Base-by-base conservation (phyloP, 352 stramenopile genomes). In the Phytophthora ramorum region DNA sequence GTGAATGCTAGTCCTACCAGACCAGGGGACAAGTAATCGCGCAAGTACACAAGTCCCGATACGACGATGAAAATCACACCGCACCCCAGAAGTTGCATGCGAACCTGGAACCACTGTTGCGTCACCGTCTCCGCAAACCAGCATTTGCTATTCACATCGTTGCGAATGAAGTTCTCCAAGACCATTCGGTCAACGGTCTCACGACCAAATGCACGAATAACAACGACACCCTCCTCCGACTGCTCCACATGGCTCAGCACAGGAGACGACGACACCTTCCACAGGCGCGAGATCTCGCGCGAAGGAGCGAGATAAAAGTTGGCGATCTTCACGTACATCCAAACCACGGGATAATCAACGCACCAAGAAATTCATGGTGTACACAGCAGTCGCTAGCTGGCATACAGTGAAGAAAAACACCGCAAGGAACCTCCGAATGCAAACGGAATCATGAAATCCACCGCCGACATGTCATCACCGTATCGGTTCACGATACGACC, bases 401-500 rank as follows among this genome's bases (percentile, higher is more conserved):
- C 87, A 92, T 1, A 90, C 70, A 2, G 82, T 95, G 37, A 78
- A 79, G 34, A 94, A 83, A 19, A 80, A 78, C 30, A 90, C 79
- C 9, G 76, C 76, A 13, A 97, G 55, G 53, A 84, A 87, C 10
- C 47, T 17, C 7, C 57, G 54, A n/a, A 73, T 2, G 52, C 49
- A 12, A 78, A 66, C 3, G 71, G 63, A 28, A 91, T 62, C 44
- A 93, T 78, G 19, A 96, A 79, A 75, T 98, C 92, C 10, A 97
- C 70, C 13, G 87, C 86, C 32, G 92, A 80, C 72, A 98, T 96
- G 63, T 98, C 93, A 10, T 87, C 86, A 35, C 81, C 69, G 35
- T 98, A 98, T 8, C 95, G 83, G 55, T 96, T 97, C 17, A 98
- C 38, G 37, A 98, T 94, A 49, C 91, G 79, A 1, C 93, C 92